phyloP scores from a whole-genome alignment of 805 yeast genomes.

The Yarrowia sp. region DNA sequence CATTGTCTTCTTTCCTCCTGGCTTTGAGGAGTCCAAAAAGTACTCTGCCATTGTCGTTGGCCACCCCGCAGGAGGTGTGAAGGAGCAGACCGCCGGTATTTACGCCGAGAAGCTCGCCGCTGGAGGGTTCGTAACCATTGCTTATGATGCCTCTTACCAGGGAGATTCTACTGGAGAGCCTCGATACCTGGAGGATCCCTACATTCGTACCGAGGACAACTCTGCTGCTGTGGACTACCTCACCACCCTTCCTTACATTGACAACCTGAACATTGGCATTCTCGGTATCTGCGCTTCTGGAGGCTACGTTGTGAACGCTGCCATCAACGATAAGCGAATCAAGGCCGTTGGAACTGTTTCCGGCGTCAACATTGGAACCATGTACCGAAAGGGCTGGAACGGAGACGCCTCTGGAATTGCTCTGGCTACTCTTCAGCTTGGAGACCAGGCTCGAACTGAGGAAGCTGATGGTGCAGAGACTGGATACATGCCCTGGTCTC shows the following conservation, averaged over 20 bases:
- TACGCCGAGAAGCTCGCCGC: slow-evolving; percentile 40
- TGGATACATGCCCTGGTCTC: slow-evolving; percentile 8
- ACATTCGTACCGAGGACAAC: slow-evolving; percentile 40
- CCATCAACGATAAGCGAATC: slow-evolving; percentile 41
- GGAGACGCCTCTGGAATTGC: neutral
- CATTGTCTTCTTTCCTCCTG: slow-evolving; percentile 27
- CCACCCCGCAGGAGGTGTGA: slow-evolving; percentile 41
- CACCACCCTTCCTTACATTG: slow-evolving; percentile 36
- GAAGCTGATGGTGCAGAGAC: neutral
- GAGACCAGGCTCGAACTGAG: slow-evolving; percentile 12
- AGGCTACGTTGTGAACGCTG: slow-evolving; percentile 41
- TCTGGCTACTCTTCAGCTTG: neutral
- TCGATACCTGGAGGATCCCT: slow-evolving; percentile 40
- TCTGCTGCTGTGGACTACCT: slow-evolving; percentile 39
- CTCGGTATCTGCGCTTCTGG: slow-evolving; percentile 43
- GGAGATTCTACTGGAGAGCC: slow-evolving; percentile 42
- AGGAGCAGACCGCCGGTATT: slow-evolving; percentile 42
- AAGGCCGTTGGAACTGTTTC: slow-evolving; percentile 40
- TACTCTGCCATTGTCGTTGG: slow-evolving; percentile 40
- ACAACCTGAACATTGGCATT: slow-evolving; percentile 39
- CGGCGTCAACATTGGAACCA: slow-evolving; percentile 39
- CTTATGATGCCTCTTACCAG: slow-evolving; percentile 42
- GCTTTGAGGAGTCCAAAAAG: slow-evolving; percentile 38
- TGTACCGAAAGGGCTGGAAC: slow-evolving; percentile 36
- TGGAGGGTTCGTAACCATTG: slow-evolving; percentile 40